Base-by-base conservation (phyloP, 2,329 filamentous ascomycete species). In the Cladophialophora exuberans region DNA sequence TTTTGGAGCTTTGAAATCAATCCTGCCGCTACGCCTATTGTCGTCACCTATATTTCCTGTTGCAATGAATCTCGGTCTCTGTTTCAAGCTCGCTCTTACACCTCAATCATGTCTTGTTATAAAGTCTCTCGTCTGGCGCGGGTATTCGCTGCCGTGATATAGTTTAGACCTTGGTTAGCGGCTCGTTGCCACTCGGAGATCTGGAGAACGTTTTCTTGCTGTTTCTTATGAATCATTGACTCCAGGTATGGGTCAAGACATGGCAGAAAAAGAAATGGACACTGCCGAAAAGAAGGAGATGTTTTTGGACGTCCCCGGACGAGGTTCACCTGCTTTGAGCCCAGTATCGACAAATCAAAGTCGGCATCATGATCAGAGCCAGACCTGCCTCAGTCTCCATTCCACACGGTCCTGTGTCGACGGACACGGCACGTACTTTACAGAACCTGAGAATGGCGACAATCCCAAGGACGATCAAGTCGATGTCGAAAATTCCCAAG, bases 321-420 rank as follows among this genome's bases (percentile, higher is more conserved):
- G 33, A 38, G 33, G 22, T 25, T 20, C 56, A 25, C 10, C n/a
- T n/a, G 13, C 36, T 3, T 52, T 63, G 48, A 59, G 51, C 7
- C 61, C 59, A 4, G 39, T 62, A 1, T 41, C 49, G 10, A 58
- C 61, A 10, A 51, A 49, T 20, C 56, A 31, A 41, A 55, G 46
- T 28, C 46, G 39, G 11, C 22, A 6, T 25, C 17, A 22, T 6
- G 26, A 22, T 42, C 39, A 26, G 22, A 42, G 39, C 13, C 42
- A 54, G 15, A 39, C 42, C 38, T 20, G 38, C 11, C 15, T 11
- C 22, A 54, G 36, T 36, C 36, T 65, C 18, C 50, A 57, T 25
- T 54, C 47, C 7, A 59, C 61, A 23, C 51, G 56, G 28, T 67
- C 63, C 7, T 62, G 61, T 41, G 59, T 61, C 18, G 61, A 66